These are phyloP conservation scores for Phyllosticta capitalensis DNA, from an alignment of 2,329 filamentous ascomycete genomes.

Conservation along the genomic window DNA sequence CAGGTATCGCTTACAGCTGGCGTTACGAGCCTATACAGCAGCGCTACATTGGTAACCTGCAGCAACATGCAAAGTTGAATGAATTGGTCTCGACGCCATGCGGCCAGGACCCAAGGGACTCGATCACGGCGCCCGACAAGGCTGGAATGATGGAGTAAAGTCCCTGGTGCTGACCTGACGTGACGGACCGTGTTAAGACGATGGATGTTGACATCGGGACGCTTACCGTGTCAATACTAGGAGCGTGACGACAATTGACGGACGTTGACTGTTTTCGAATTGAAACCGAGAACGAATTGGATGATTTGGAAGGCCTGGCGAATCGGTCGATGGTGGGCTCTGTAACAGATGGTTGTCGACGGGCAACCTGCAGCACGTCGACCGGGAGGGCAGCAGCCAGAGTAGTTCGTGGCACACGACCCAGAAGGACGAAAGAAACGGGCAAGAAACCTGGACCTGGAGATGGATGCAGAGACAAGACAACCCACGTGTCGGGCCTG, in stretches of 20 bases:
- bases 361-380: background rate
- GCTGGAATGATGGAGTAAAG: too few species aligned
- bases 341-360: background rate
- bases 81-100: too few species aligned
- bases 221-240: background rate
- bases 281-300: background rate
- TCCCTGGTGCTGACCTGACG: too few species aligned
- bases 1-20: background rate
- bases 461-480: too few species aligned
- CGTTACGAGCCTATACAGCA: background rate
- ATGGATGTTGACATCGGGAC: background rate
- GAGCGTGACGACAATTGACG: background rate
- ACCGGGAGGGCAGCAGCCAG: background rate
- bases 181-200: background rate
- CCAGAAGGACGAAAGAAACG: too few species aligned
- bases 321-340: background rate
- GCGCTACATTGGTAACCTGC: background rate
- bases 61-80: background rate
- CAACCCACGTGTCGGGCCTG: background rate
- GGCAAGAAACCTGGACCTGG: too few species aligned
- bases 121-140: background rate
- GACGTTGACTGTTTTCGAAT: background rate
- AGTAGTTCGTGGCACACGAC: too few species aligned
- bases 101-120: too few species aligned
- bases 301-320: background rate